Base-by-base conservation (phyloP, 1,284 basidiomycete genomes). In the Coniophora puteana region DNA sequence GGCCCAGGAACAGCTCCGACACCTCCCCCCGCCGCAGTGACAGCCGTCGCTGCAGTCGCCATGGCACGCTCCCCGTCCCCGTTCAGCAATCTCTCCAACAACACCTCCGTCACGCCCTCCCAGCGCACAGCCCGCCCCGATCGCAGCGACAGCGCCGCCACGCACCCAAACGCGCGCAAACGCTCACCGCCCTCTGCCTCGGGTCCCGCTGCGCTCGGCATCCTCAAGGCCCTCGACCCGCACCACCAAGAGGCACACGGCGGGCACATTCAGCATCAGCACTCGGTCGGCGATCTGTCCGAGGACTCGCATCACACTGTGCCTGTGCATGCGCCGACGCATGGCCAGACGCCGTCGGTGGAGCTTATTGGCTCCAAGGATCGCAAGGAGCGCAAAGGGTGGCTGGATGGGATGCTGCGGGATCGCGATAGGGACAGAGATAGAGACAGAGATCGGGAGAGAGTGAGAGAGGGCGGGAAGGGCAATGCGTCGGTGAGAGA, bases 181-280 rank as follows among this genome's bases (percentile, higher is more conserved):
- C 67, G 60, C 45, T 52, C 58, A 0, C 59, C 58, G 1, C 57
- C 44, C 16, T 44, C 33, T 17, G 26, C 45, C 11, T n/a, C 29
- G 6, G 53, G 51, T 3, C 55, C 58, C 5, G 57, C 67, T 6
- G 77, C 76, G 1, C 55, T 81, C 16, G 73, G 72, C 16, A 81
- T 83, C 28, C 63, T 84, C 41, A 67, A 66, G 39, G 67, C 80
- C 7, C 62, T 84, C 6, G 80, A 84, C 42, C 78, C 81, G 0
- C 65, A 71, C 21, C 64, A 62, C 22, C 52, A 62, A 10, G 59
- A 57, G 17, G 24, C 58, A 17, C 24, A 49, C 43, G 10, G 41
- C 48, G n/a, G n/a, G 13, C 45, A 50, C 0, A 25, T 47, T 4
- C 49, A 47, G 20, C 49, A 52, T 22, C 52, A 52, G n/a, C 36